phyloP scores from a whole-genome alignment of 495 filamentous ascomycete species.

The Lasiosphaeria ovina region DNA sequence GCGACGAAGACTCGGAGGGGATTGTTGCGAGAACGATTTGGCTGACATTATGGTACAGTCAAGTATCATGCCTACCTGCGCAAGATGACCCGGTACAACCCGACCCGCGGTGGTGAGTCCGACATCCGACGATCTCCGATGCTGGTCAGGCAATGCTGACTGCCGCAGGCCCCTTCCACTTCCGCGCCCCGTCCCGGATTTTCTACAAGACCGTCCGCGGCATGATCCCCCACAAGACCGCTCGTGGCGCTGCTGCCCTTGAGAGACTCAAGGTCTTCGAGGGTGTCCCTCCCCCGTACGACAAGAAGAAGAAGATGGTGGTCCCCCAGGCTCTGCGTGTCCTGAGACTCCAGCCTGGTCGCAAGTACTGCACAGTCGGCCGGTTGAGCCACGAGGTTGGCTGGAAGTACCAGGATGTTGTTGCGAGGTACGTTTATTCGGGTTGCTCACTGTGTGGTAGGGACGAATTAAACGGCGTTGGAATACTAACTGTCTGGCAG shows the following conservation, averaged over 20 bases:
- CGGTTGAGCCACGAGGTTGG: constrained; percentile 97
- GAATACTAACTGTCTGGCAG: constrained; percentile 55
- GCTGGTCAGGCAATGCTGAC: constrained; percentile 38
- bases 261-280: constrained; percentile 99
- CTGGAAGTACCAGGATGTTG: constrained; percentile 99
- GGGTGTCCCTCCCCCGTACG: constrained; percentile 97
- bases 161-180: constrained; percentile 88
- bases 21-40: constrained; percentile 11
- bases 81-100: constrained; percentile 99
- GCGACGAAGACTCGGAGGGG: constrained; percentile 3
- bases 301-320: constrained; percentile 99
- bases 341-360: constrained; percentile 91
- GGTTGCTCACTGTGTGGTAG: background rate
- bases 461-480: background rate
- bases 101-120: constrained; percentile 85
- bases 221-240: constrained; percentile 99
- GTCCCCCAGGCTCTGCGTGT: constrained; percentile 97
- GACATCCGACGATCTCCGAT: constrained; percentile 17
- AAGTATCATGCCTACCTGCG: constrained; percentile 99
- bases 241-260: constrained; percentile 91
- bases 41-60: constrained; percentile 61
- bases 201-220: constrained; percentile 99
- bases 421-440: constrained; percentile 72
- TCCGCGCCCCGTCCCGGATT: constrained; percentile 96
- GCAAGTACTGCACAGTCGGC: constrained; percentile 99